Evolutionary conservation across 2,329 filamentous ascomycete genomes (phyloP), one percentile per base, ranked within the genome.

Genomic region (Hyphodiscus sp.): DNA sequence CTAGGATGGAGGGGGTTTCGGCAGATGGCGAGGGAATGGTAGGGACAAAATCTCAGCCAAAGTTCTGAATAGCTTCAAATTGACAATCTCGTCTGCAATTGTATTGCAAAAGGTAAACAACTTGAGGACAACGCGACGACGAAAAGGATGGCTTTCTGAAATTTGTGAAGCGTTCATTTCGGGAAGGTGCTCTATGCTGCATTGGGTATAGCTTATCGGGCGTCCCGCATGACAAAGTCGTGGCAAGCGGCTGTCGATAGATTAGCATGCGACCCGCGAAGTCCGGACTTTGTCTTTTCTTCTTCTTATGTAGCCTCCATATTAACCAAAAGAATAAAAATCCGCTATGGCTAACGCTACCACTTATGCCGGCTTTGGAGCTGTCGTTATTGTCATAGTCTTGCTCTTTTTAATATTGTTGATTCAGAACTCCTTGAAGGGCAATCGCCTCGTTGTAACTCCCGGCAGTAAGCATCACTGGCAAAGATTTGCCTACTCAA

Each of bases 401-500:
- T 13, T 38, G 11, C 16, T 38, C 11, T 38, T 5, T n/a, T 10
- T 38, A 13, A n/a, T n/a, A 4, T 4, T 10, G 5, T 38, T 13
- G 33, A 38, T 38, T 38, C 11, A 38, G 4, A 38, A n/a, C 11
- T 38, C 33, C 2, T 2, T 38, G 4, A 38, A 38, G 16, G 33
- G 16, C 4, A 38, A n/a, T 6, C 11, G 33, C 33, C 4, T 38
- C 4, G 4, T 38, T 5, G 11, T 10, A 38, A 63, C 58, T 15
- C 58, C 58, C 10, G 46, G 10, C n/a, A 60, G 23, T 26, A 26
- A 26, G 23, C 23, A 26, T 26, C 23, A 3, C 23, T 8, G 23
- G 4, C 23, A 26, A 26, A 26, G 23, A 26, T 26, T 26, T 3
- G 4, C 8, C 8, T 26, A 4, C 23, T 26, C 8, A 3, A 26